Percentiles rank a stretch among this genome's conserved stretches.
Evolutionary conservation across 2,329 filamentous ascomycete species (phyloP).

Genomic region (Trichoderma simmonsii): DNA sequence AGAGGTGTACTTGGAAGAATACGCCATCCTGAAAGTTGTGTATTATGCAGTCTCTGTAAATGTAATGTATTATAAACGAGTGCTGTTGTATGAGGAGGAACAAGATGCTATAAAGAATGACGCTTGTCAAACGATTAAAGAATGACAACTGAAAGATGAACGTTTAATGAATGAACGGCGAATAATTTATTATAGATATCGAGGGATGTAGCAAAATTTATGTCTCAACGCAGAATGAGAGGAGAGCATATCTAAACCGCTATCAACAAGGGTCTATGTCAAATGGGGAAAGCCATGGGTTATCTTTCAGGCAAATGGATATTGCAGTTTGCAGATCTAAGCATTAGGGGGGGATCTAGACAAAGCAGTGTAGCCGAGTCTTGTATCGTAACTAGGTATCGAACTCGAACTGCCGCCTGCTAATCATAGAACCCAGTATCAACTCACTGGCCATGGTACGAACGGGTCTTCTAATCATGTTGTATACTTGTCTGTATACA

Average conservation of each 20-base stretch:
- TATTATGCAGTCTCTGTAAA: neutral
- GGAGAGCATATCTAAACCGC: neutral
- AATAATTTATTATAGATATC: neutral
- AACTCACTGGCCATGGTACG: neutral
- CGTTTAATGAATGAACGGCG: neutral
- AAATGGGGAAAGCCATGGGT: neutral
- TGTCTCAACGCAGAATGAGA: neutral
- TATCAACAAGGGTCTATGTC: neutral
- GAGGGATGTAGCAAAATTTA: neutral
- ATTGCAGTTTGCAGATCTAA: neutral
- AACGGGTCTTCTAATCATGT: neutral
- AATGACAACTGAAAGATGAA: neutral
- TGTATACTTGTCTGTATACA: neutral
- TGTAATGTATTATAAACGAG: neutral
- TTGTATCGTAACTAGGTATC: neutral
- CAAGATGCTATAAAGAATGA: neutral
- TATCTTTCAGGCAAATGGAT: neutral
- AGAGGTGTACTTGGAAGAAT: constrained; percentile 30
- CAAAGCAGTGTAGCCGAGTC: neutral
- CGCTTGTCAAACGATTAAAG: neutral
- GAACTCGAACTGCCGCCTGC: neutral
- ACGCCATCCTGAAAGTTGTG: constrained; percentile 26
- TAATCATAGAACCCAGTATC: neutral
- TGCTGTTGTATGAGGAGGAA: neutral
- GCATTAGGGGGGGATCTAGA: neutral